Evolutionary conservation across 306 rosid species (phyloP).

Genomic region (Arachis hypogaea): DNA sequence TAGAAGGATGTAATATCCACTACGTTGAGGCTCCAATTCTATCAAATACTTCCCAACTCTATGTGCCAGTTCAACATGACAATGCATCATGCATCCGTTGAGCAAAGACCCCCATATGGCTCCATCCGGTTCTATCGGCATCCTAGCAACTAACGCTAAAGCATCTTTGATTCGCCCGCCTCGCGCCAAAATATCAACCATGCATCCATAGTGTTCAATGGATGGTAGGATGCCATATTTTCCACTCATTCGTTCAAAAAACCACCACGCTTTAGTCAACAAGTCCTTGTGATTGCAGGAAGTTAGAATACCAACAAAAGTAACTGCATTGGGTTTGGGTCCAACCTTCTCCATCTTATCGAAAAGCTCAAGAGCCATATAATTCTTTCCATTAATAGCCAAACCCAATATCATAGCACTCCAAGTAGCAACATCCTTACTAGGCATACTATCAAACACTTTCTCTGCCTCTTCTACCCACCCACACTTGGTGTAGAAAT

Average conservation of each 20-base stretch:
- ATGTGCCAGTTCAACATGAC: constrained; percentile 54
- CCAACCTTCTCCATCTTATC: constrained; percentile 57
- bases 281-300: constrained; percentile 59
- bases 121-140: constrained; percentile 53
- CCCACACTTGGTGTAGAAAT: constrained; percentile 48
- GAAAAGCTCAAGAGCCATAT: constrained; percentile 50
- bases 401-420: constrained; percentile 51
- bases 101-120: constrained; percentile 50
- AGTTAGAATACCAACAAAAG: constrained; percentile 59
- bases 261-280: constrained; percentile 34
- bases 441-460: constrained; percentile 34
- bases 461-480: constrained; percentile 26
- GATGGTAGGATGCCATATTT: constrained; percentile 49
- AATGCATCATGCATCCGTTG: constrained; percentile 59
- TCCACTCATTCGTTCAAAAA: constrained; percentile 50
- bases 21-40: constrained; percentile 53
- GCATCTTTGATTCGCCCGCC: constrained; percentile 50
- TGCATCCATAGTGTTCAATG: constrained; percentile 64
- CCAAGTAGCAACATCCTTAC: constrained; percentile 50
- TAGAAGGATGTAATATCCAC: constrained; percentile 58
- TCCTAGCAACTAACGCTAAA: constrained; percentile 40
- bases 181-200: constrained; percentile 64
- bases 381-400: constrained; percentile 48
- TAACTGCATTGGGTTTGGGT: constrained; percentile 55
- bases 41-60: constrained; percentile 54